Percentiles rank a stretch among this genome's conserved stretches.
phyloP scores from a whole-genome alignment of 2,329 filamentous ascomycete genomes.

The Aspergillaceae sp. region DNA sequence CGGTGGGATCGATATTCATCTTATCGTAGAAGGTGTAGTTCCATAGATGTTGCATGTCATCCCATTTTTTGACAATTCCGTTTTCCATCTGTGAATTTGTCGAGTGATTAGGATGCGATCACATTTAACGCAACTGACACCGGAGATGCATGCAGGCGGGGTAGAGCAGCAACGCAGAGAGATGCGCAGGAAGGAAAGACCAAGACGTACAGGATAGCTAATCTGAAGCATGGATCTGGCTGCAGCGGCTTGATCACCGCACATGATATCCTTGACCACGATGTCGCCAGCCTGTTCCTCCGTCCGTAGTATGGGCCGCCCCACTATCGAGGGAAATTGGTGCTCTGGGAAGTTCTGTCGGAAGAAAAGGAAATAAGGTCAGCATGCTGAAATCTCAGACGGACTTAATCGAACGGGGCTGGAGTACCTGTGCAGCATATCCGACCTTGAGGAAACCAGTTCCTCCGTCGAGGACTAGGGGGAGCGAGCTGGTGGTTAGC shows the following conservation, averaged over 20 bases:
- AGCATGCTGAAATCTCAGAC: slow-evolving; percentile 1
- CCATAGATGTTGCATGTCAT: slow-evolving; percentile 99
- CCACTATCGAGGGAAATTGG: slow-evolving; percentile 96
- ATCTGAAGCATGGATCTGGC: slow-evolving; percentile 97
- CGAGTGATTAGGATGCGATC: slow-evolving; percentile 2
- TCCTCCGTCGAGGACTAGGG: slow-evolving; percentile 91
- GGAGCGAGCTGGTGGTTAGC: slow-evolving; percentile 17
- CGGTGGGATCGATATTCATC: slow-evolving; percentile 81
- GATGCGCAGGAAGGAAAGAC: slow-evolving; percentile 1
- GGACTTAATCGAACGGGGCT: neutral
- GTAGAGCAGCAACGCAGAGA: slow-evolving; percentile 6
- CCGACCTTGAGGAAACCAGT: slow-evolving; percentile 99
- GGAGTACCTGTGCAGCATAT: slow-evolving; percentile 75
- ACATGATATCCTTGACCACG: slow-evolving; percentile 97
- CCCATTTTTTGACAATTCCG: slow-evolving; percentile 98
- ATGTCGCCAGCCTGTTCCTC: slow-evolving; percentile 74
- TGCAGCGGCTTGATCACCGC: slow-evolving; percentile 92
- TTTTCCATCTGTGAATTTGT: slow-evolving; percentile 74
- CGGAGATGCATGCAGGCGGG: slow-evolving; percentile 8
- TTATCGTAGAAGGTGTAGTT: slow-evolving; percentile 98
- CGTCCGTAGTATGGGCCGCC: slow-evolving; percentile 90
- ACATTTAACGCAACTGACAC: slow-evolving; percentile 15
- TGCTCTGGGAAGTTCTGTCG: slow-evolving; percentile 92
- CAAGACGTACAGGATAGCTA: slow-evolving; percentile 68
- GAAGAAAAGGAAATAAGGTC: slow-evolving; percentile 7